Conservation (phyloP, 2,329 filamentous ascomycete genomes). For the Phyllosticta citribraziliensis region DNA sequence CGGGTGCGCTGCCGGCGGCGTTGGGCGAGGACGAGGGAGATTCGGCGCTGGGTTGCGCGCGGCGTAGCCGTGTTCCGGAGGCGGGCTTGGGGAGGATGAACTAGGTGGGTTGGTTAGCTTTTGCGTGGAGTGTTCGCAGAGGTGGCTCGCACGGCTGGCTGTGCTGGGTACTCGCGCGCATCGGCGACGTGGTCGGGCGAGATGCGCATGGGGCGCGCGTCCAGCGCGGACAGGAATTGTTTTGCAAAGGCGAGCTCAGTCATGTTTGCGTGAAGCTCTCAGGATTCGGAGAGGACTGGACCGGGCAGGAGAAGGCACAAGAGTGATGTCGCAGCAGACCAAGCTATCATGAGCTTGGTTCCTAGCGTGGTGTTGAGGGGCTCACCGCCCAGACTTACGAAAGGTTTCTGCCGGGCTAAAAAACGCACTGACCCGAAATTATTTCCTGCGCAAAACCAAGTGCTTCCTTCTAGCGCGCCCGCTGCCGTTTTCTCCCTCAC, state of each 20-base stretch:
- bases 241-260: conserved; percentile 75
- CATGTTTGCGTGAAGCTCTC: conserved; percentile 17
- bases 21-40: conserved; percentile 34
- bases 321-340: not conserved
- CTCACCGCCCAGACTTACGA: not conserved
- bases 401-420: not conserved
- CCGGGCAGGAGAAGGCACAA: not conserved
- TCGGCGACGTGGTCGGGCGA: conserved; percentile 87
- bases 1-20: conserved; percentile 11
- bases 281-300: not conserved
- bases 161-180: conserved; percentile 64
- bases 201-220: conserved; percentile 69
- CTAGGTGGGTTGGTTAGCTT: conserved; percentile 36
- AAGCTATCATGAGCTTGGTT: not conserved
- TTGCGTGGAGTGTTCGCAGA: conserved; percentile 44
- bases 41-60: conserved; percentile 17
- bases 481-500: not conserved
- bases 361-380: not conserved
- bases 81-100: conserved; percentile 63
- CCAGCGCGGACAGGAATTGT: conserved; percentile 69
- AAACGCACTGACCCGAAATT: not conserved
- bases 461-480: not conserved
- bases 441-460: not conserved
- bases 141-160: conserved; percentile 57
- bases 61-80: conserved; percentile 35